Conservation (phyloP, 345 rosid genomes). For the Brassica cretica region DNA sequence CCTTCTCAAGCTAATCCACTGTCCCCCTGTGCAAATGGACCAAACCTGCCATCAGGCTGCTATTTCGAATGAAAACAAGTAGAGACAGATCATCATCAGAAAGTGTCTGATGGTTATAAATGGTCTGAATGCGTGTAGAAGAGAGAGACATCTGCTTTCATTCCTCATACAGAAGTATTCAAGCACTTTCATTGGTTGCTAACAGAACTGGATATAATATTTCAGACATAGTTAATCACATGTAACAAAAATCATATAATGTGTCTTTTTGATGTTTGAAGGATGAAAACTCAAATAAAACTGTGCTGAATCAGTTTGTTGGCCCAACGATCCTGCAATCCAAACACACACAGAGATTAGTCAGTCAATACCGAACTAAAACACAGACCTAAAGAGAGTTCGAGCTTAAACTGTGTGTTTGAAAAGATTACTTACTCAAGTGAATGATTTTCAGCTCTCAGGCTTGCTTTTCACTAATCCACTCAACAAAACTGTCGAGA, state of each 20-base stretch:
- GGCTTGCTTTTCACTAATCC: constrained; percentile 79
- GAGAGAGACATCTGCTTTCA: neutral
- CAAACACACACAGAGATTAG: constrained; percentile 21
- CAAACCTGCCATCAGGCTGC: constrained; percentile 54
- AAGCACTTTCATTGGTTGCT: neutral
- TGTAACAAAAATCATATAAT: constrained; percentile 41
- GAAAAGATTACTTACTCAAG: neutral
- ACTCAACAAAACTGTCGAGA: constrained; percentile 97
- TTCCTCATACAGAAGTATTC: neutral
- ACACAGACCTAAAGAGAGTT: neutral
- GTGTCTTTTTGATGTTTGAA: neutral
- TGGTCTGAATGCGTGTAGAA: constrained; percentile 31
- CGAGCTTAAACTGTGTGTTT: neutral
- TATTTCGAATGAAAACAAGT: constrained; percentile 16
- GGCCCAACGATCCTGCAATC: constrained; percentile 33
- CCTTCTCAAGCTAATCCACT: constrained; percentile 53
- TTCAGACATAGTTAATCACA: constrained; percentile 36
- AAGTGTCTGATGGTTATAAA: constrained; percentile 33
- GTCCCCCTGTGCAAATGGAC: constrained; percentile 75
- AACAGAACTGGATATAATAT: neutral
- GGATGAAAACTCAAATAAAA: constrained; percentile 32
- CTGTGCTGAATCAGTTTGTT: constrained; percentile 24
- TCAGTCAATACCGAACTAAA: neutral
- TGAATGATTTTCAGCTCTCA: constrained; percentile 35
- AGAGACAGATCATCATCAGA: neutral